Evolutionary conservation across 345 rosid genomes (phyloP).

Genomic region (Iberis pinnata): DNA sequence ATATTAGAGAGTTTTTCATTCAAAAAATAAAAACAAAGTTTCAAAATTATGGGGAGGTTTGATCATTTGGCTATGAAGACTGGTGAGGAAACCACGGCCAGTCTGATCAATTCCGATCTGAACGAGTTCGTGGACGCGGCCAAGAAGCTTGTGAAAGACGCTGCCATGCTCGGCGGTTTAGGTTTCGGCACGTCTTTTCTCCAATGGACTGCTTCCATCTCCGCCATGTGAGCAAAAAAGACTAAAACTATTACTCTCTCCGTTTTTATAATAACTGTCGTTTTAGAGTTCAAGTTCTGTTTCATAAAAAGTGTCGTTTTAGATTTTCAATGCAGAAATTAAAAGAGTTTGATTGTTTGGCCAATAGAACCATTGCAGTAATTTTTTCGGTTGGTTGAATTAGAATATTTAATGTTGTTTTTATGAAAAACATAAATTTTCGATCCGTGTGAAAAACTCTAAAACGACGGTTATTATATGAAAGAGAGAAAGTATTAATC

Average conservation of each 20-base stretch:
- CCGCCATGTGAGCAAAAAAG: conserved; percentile 56
- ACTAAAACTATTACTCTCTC: not conserved
- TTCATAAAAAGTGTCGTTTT: no score
- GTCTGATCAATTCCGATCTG: conserved; percentile 53
- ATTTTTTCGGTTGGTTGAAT: not conserved
- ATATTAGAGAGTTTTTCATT: not conserved
- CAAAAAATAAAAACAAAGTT: not conserved
- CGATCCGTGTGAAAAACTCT: no score
- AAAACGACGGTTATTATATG: no score
- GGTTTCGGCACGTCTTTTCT: conserved; percentile 75
- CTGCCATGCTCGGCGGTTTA: conserved; percentile 54
- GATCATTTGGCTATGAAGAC: conserved; percentile 65
- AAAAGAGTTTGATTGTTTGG: no score
- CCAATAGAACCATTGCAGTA: not conserved
- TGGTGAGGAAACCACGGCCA: conserved; percentile 31
- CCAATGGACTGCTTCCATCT: conserved; percentile 77
- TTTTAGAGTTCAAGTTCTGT: no score
- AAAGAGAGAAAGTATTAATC: no score
- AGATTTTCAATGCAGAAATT: no score
- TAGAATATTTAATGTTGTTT: no score
- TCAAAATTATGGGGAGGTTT: conserved; percentile 54
- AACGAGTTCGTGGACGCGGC: conserved; percentile 50
- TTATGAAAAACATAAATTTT: no score
- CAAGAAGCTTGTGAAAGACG: conserved; percentile 46
- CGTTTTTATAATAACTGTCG: not conserved